These are phyloP conservation scores for Teratosphaeria destructans DNA, from an alignment of 2,329 filamentous ascomycete species.

Conservation along the genomic window DNA sequence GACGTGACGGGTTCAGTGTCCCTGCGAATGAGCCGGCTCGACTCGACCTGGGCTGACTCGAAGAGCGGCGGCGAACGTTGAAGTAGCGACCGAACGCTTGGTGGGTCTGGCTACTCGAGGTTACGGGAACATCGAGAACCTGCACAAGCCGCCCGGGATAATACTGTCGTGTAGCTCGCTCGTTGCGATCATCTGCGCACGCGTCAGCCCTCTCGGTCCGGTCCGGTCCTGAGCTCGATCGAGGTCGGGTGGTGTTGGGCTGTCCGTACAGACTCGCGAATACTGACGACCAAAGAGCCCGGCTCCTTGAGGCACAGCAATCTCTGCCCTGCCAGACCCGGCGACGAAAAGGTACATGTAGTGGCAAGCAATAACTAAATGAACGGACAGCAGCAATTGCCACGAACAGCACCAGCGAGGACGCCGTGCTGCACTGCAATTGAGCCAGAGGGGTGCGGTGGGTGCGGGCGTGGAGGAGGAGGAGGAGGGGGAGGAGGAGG, in stretches of 20 bases:
- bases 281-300: not conserved
- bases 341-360: not conserved
- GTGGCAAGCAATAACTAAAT: slow-evolving; percentile 1
- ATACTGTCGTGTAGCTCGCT: not conserved
- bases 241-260: not conserved
- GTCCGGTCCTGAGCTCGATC: not conserved
- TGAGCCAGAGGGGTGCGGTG: slow-evolving; percentile 2
- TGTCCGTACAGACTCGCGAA: not conserved
- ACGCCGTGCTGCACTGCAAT: slow-evolving; percentile 5
- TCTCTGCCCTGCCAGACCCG: not conserved
- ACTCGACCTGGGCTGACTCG: not conserved
- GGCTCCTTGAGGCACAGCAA: not conserved
- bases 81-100: not conserved
- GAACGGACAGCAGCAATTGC: slow-evolving; percentile 12
- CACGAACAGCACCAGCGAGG: slow-evolving; percentile 6
- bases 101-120: not conserved
- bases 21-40: not conserved
- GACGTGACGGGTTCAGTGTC: not conserved
- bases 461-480: not conserved
- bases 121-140: not conserved
- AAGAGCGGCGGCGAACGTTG: not conserved
- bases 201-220: not conserved
- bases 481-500: not conserved
- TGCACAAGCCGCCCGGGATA: not conserved
- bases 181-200: not conserved